A percentile compares a stretch with the other conserved stretches of the same genome.
phyloP scores from a whole-genome alignment of 352 stramenopile species.

The Phytophthora sp. region DNA sequence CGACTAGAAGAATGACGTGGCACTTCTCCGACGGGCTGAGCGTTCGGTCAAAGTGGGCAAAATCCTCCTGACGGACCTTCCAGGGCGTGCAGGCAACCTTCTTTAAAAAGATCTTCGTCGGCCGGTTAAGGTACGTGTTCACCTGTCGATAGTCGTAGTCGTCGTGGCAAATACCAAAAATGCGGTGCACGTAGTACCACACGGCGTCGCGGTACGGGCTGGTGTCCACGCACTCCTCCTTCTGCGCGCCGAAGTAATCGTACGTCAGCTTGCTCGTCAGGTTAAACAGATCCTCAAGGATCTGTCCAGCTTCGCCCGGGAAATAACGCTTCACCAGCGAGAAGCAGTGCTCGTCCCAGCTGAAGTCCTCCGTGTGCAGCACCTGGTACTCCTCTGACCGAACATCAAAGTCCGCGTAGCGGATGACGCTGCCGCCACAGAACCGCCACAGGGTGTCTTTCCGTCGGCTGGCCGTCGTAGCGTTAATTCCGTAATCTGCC shows the following conservation, averaged over 20 bases:
- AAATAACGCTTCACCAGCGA: slow-evolving; percentile 88
- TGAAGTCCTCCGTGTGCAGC: slow-evolving; percentile 89
- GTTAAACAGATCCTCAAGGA: slow-evolving; percentile 89
- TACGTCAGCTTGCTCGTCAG: slow-evolving; percentile 87
- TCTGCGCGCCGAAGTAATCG: slow-evolving; percentile 68
- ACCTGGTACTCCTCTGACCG: slow-evolving; percentile 79
- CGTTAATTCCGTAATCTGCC: slow-evolving; percentile 48
- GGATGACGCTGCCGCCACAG: slow-evolving; percentile 79
- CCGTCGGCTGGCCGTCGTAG: slow-evolving; percentile 35
- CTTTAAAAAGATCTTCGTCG: slow-evolving; percentile 89
- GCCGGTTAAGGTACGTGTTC: slow-evolving; percentile 81
- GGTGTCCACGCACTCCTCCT: slow-evolving; percentile 74
- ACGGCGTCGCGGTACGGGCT: slow-evolving; percentile 83
- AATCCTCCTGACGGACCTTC: slow-evolving; percentile 81
- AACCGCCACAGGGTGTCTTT: slow-evolving; percentile 84
- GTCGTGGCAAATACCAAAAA: slow-evolving; percentile 90
- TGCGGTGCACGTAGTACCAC: slow-evolving; percentile 89
- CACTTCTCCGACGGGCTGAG: slow-evolving; percentile 85
- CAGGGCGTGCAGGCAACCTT: slow-evolving; percentile 87
- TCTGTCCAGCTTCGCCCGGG: slow-evolving; percentile 76
- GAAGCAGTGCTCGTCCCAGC: slow-evolving; percentile 90
- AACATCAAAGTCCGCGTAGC: slow-evolving; percentile 89
- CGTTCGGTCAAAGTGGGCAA: slow-evolving; percentile 85
- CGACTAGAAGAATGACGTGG: slow-evolving; percentile 83
- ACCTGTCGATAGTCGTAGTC: slow-evolving; percentile 90